These are phyloP conservation scores for Nakazawaea wyomingensis DNA, from an alignment of 805 yeast species.

Conservation along the genomic window DNA sequence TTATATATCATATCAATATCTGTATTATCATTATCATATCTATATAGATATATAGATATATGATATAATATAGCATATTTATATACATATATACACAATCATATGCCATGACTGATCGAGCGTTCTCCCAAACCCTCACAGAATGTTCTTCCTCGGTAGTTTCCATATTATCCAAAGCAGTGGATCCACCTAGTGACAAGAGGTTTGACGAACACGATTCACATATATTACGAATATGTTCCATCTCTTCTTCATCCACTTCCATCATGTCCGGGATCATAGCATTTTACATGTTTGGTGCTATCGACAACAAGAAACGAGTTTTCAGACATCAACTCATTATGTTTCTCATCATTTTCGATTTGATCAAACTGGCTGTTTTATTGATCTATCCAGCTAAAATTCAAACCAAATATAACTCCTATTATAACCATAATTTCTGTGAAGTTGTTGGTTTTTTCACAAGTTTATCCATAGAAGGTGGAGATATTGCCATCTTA, in stretches of 20 bases:
- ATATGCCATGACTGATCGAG: no score
- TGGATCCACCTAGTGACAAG: background rate
- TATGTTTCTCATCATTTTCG: conserved; percentile 61
- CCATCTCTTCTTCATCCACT: conserved; percentile 43
- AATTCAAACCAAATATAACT: conserved; percentile 35
- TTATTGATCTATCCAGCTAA: conserved; percentile 66
- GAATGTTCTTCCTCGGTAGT: no score
- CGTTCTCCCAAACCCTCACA: no score
- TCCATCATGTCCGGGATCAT: conserved; percentile 51
- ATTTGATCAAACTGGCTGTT: conserved; percentile 66
- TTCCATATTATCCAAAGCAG: no score
- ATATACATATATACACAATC: no score
- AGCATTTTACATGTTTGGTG: conserved; percentile 54
- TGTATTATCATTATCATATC: no score
- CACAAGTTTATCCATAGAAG: conserved; percentile 76
- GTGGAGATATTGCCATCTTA: conserved; percentile 79
- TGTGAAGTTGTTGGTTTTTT: conserved; percentile 73
- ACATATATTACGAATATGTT: conserved; percentile 27
- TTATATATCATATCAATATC: no score
- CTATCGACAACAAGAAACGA: conserved; percentile 58
- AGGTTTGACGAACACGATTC: conserved; percentile 8
- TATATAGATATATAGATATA: no score
- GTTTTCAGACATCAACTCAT: conserved; percentile 71
- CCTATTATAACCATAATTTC: conserved; percentile 45
- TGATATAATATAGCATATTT: no score